Conservation (phyloP, 2,329 filamentous ascomycete species). For the Stemphylium lycopersici region DNA sequence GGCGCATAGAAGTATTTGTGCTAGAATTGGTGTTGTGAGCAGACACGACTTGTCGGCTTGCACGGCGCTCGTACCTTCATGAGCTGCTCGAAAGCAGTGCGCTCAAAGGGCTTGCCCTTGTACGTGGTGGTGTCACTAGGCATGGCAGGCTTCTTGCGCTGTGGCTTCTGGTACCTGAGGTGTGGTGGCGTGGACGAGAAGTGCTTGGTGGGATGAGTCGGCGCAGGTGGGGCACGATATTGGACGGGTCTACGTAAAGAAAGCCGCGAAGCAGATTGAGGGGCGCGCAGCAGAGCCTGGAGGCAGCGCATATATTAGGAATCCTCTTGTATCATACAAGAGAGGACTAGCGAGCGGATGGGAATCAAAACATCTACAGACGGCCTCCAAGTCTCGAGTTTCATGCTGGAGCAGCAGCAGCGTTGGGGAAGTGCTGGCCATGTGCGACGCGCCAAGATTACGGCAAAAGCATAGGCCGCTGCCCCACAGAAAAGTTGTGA, state of each 20-base stretch:
- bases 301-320: slow-evolving; percentile 46
- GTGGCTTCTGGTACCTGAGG: slow-evolving; percentile 36
- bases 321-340: slow-evolving; percentile 31
- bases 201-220: slow-evolving; percentile 40
- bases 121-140: slow-evolving; percentile 60
- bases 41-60: slow-evolving; percentile 16
- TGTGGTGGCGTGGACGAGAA: slow-evolving; percentile 43
- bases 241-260: slow-evolving; percentile 27
- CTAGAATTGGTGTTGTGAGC: slow-evolving; percentile 31
- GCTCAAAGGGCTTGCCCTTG: slow-evolving; percentile 84
- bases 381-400: slow-evolving; percentile 5
- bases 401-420: slow-evolving; percentile 15
- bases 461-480: slow-evolving; percentile 9
- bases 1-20: slow-evolving; percentile 81
- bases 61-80: slow-evolving; percentile 70
- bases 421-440: background rate
- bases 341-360: slow-evolving; percentile 22
- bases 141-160: slow-evolving; percentile 41
- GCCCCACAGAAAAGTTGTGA: slow-evolving; percentile 25
- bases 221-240: slow-evolving; percentile 42
- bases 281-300: slow-evolving; percentile 48
- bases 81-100: slow-evolving; percentile 79
- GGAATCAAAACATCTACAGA: slow-evolving; percentile 29
- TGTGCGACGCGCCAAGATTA: slow-evolving; percentile 16
- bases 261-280: slow-evolving; percentile 36